Conservation (phyloP, 2,329 filamentous ascomycete species). For the Fusarium denticulatum region DNA sequence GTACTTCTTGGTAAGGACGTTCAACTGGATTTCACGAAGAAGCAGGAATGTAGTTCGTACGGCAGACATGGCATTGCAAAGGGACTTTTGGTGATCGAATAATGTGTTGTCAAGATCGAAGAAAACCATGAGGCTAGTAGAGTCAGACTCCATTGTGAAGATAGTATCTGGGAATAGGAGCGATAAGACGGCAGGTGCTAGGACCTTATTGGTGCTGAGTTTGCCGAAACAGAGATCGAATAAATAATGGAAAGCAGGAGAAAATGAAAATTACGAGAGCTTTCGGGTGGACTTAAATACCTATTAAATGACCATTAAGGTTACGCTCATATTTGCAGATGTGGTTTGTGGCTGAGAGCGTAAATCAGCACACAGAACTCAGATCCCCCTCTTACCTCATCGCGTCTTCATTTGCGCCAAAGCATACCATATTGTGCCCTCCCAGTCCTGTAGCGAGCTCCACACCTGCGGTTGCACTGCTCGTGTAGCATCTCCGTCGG, state of each 20-base stretch:
- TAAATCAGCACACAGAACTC: background rate
- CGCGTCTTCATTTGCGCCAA: background rate
- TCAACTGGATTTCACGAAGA: background rate
- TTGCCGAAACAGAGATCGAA: no score
- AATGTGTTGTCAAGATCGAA: constrained; percentile 22
- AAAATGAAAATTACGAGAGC: no score
- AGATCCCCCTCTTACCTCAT: fast-evolving
- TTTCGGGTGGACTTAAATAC: no score
- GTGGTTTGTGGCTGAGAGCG: fast-evolving
- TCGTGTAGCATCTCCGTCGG: fast-evolving
- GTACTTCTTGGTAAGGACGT: background rate
- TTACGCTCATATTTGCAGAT: background rate
- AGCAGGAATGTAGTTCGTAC: background rate
- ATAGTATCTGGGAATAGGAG: fast-evolving
- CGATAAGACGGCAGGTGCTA: background rate
- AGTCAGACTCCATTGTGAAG: background rate
- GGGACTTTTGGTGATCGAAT: constrained; percentile 5
- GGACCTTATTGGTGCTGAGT: no score
- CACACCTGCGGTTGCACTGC: background rate
- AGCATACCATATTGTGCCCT: background rate
- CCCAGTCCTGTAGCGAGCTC: background rate
- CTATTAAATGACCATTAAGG: no score
- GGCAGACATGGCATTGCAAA: background rate
- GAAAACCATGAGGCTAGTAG: background rate
- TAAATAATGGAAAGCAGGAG: no score